Evolutionary conservation across 306 rosid species (phyloP), one percentile per base, ranked within the genome.

Genomic region (Senna siamea): DNA sequence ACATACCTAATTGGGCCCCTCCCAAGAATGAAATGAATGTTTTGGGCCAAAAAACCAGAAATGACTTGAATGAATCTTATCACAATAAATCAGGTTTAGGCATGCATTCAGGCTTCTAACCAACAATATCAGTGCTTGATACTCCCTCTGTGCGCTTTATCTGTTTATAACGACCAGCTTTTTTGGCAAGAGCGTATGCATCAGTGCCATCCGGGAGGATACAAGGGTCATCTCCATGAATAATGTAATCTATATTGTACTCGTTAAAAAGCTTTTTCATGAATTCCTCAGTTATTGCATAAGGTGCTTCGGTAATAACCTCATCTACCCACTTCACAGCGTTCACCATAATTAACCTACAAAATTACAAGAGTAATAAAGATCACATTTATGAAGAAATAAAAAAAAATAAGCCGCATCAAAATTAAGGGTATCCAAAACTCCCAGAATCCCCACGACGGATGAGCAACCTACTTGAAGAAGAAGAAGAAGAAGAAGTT

Each of bases 281-380:
- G 83, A 95, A 92, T 64, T 92, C 90, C 82, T 95, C 97, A 0
- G 98, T 92, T 76, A 95, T 95, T 23, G 85, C 99, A 79, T 95
- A 95, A 1, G 99, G 99, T 71, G 99, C 99, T 15, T 85, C 96
- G 46, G 92, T 58, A 73, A 95, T 95, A 79, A 95, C 99, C 78
- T 95, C 91, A 76, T 95, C 99, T 70, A 95, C 99, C 99, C 99
- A 95, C 84, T 95, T 95, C 79, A 95, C 87, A 34, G 93, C 99
- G 43, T 92, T 92, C 61, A 95, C 98, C 87, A 84, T 84, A 6
- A 58, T 70, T 69, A 84, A 40, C 80, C 87, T 83, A 72, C 12
- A 34, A 26, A 12, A 5, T 56, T 10, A 54, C 0, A 54, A 10
- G 58, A 52, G 28, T 18, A 15, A 15, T 15, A 47, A 47, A 47